Evolutionary conservation across 176 grass and related monocot species (phyloP).

Genomic region (Carex scoparia): DNA sequence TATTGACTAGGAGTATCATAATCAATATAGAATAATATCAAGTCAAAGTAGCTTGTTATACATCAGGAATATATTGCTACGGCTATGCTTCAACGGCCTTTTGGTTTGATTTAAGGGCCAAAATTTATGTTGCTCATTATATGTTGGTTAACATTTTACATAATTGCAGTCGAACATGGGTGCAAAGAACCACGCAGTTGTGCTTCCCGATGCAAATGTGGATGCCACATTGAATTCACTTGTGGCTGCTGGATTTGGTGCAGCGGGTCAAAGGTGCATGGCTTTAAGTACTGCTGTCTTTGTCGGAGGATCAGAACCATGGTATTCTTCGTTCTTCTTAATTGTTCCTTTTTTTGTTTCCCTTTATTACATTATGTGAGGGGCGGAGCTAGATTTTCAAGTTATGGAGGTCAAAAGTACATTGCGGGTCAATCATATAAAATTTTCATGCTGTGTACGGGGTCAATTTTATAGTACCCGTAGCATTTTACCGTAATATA

Average conservation of each 20-base stretch:
- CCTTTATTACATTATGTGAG: not conserved
- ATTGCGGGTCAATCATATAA: no score
- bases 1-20: not conserved
- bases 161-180: constrained; percentile 88
- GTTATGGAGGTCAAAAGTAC: no score
- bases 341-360: not conserved
- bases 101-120: not conserved
- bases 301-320: constrained; percentile 89
- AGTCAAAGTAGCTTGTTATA: not conserved
- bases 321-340: constrained; percentile 48
- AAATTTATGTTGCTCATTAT: not conserved
- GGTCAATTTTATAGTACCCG: no score
- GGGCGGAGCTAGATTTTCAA: no score
- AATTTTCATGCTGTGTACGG: no score
- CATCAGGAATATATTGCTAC: not conserved
- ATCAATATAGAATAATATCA: not conserved
- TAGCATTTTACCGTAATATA: no score
- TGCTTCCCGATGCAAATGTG: constrained; percentile 84
- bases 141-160: constrained; percentile 6
- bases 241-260: constrained; percentile 95
- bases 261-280: constrained; percentile 97
- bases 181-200: constrained; percentile 94
- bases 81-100: not conserved
- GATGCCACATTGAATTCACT: constrained; percentile 85
- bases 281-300: constrained; percentile 94